A percentile compares a stretch with the other conserved stretches of the same genome.
phyloP scores from a whole-genome alignment of 345 rosid genomes.

The Balakata baccata region DNA sequence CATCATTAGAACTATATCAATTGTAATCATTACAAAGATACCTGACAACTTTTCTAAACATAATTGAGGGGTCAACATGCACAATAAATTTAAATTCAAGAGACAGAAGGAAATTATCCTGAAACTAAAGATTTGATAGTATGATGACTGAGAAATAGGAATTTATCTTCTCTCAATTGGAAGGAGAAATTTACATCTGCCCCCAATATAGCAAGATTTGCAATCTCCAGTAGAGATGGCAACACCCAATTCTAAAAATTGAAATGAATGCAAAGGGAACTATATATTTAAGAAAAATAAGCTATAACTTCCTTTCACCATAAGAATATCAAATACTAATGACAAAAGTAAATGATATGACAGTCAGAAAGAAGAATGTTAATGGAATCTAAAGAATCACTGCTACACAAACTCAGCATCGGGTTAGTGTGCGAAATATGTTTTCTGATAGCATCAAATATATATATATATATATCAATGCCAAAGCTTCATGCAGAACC shows the following conservation, averaged over 20 bases:
- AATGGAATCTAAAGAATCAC: slow-evolving; percentile 38
- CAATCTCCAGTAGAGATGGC: too few relatives aligned
- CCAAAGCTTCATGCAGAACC: slow-evolving; percentile 92
- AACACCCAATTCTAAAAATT: neutral
- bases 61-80: too few relatives aligned
- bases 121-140: too few relatives aligned
- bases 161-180: too few relatives aligned
- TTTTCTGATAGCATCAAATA: neutral
- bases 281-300: slow-evolving; percentile 14
- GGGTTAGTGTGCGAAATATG: slow-evolving; percentile 16
- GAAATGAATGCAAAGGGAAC: slow-evolving; percentile 18
- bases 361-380: slow-evolving; percentile 30
- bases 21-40: too few relatives aligned
- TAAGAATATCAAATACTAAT: slow-evolving; percentile 32
- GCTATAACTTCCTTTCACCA: slow-evolving; percentile 32
- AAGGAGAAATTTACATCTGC: too few relatives aligned
- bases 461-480: slow-evolving; percentile 40
- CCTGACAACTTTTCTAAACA: too few relatives aligned
- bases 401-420: slow-evolving; percentile 27
- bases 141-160: too few relatives aligned
- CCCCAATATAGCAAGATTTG: too few relatives aligned
- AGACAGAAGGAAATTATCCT: too few relatives aligned
- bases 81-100: too few relatives aligned
- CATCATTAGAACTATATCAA: too few relatives aligned
- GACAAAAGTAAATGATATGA: neutral